Conservation (phyloP, 2,329 filamentous ascomycete genomes). For the Tolypocladium paradoxum region DNA sequence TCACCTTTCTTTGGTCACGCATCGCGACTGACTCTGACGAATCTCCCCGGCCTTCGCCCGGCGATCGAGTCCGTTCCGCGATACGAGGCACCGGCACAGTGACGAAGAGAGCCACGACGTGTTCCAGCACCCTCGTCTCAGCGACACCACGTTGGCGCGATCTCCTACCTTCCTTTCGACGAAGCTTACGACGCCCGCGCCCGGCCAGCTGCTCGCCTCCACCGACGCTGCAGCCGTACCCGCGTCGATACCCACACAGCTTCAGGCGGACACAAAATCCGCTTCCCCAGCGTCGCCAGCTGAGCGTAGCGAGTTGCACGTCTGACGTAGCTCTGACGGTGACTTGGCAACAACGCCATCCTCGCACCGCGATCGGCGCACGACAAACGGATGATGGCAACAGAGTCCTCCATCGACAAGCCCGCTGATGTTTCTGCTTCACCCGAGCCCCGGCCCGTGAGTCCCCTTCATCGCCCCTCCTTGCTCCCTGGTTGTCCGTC, state of each 20-base stretch:
- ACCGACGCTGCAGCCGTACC: neutral
- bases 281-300: neutral
- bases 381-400: constrained; percentile 52
- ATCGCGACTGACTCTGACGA: constrained; percentile 9
- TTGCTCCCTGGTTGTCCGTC: neutral
- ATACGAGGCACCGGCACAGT: neutral
- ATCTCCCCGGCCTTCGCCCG: constrained; percentile 1
- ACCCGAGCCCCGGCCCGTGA: constrained; percentile 34
- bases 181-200: neutral
- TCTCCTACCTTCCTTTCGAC: neutral
- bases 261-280: neutral
- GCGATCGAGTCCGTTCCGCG: constrained; percentile 5
- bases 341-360: constrained; percentile 14
- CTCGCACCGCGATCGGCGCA: constrained; percentile 21
- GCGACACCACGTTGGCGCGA: neutral
- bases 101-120: neutral
- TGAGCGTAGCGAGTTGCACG: neutral
- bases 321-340: constrained; percentile 3
- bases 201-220: neutral
- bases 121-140: neutral
- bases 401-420: constrained; percentile 45
- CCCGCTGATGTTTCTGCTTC: constrained; percentile 42
- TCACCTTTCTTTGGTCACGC: constrained; percentile 4
- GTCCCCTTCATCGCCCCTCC: neutral
- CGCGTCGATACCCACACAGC: neutral